Conservation (phyloP, 352 stramenopile genomes). For the Pythium aquatile region DNA sequence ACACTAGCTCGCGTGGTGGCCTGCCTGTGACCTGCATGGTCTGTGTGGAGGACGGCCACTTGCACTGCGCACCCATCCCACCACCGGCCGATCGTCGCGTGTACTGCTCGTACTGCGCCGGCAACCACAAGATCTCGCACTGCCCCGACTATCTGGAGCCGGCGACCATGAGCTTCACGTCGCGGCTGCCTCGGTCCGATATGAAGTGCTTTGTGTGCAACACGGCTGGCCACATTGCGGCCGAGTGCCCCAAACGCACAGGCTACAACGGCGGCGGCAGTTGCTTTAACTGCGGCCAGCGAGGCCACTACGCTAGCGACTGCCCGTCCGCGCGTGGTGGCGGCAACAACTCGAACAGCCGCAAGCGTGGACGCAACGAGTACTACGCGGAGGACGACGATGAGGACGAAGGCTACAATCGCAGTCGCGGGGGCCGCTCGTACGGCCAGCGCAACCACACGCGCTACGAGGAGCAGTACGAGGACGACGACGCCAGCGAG, state of each 20-base stretch:
- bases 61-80: constrained; percentile 67
- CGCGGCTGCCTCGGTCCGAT: constrained; percentile 37
- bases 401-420: constrained; percentile 28
- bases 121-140: constrained; percentile 45
- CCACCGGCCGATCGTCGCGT: constrained; percentile 60
- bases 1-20: constrained; percentile 29
- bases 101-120: constrained; percentile 69
- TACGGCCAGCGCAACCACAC: constrained; percentile 5
- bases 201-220: constrained; percentile 80
- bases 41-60: constrained; percentile 55
- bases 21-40: constrained; percentile 70
- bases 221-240: constrained; percentile 64
- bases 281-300: constrained; percentile 30
- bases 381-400: constrained; percentile 28
- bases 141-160: constrained; percentile 53
- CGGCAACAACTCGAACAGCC: constrained; percentile 26
- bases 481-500: constrained; percentile 23
- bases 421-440: neutral
- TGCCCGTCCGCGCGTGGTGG: constrained; percentile 15
- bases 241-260: constrained; percentile 55
- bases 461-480: constrained; percentile 21
- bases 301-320: constrained; percentile 29
- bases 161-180: constrained; percentile 36
- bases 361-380: constrained; percentile 49
- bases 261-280: constrained; percentile 43